Conservation (phyloP, 2,329 filamentous ascomycete species). For the Apiospora malaysiana region DNA sequence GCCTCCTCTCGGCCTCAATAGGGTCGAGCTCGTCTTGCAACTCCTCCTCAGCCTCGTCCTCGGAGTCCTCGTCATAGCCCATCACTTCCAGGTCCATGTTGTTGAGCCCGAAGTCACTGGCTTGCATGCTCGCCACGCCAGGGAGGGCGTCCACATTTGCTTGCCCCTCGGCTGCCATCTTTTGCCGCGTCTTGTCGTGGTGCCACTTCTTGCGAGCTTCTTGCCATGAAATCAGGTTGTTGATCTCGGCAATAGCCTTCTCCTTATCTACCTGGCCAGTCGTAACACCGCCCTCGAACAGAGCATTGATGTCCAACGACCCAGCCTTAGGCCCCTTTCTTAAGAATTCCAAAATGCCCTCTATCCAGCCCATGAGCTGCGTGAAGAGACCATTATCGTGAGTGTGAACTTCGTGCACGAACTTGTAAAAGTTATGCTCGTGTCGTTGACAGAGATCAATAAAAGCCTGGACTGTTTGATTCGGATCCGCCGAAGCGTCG, state of each 20-base stretch:
- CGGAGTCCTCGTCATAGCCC: slow-evolving; percentile 75
- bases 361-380: slow-evolving; percentile 95
- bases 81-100: slow-evolving; percentile 87
- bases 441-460: slow-evolving; percentile 96
- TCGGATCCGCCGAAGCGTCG: slow-evolving; percentile 92
- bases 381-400: slow-evolving; percentile 97
- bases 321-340: slow-evolving; percentile 85
- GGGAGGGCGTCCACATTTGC: slow-evolving; percentile 57
- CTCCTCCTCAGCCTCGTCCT: slow-evolving; percentile 71
- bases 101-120: slow-evolving; percentile 88
- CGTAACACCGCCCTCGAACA: slow-evolving; percentile 82
- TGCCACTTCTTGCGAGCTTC: slow-evolving; percentile 97
- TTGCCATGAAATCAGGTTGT: slow-evolving; percentile 90
- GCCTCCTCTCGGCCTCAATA: slow-evolving; percentile 82
- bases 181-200: slow-evolving; percentile 94
- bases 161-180: slow-evolving; percentile 89
- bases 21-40: slow-evolving; percentile 83
- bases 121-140: slow-evolving; percentile 67
- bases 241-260: slow-evolving; percentile 79
- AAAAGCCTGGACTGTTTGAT: slow-evolving; percentile 97
- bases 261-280: slow-evolving; percentile 71
- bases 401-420: slow-evolving; percentile 95
- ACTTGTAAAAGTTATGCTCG: slow-evolving; percentile 98
- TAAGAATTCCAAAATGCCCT: slow-evolving; percentile 92
- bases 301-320: slow-evolving; percentile 90